Conservation (phyloP, 306 rosid species). For the Albizia julibrissin region DNA sequence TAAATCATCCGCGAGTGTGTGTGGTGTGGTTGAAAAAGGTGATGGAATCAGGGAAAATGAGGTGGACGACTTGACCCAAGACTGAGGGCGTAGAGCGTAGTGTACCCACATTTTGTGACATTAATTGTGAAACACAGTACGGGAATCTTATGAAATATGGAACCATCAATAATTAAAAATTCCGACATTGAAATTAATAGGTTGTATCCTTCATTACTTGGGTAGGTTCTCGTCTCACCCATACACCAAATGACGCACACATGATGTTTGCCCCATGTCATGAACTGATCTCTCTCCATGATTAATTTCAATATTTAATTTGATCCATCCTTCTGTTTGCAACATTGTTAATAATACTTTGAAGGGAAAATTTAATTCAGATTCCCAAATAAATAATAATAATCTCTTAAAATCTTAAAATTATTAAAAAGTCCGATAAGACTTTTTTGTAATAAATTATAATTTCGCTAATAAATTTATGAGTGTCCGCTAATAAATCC, state of each 20-base stretch:
- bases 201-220: neutral
- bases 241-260: neutral
- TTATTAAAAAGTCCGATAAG: no score
- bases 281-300: neutral
- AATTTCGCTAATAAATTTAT: no score
- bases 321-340: neutral
- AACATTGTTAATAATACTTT: neutral
- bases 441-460: no score
- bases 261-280: constrained; percentile 7
- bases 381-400: no score
- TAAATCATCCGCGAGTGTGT: neutral
- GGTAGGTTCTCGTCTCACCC: neutral
- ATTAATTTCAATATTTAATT: no score
- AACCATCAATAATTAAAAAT: neutral
- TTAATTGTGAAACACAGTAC: neutral
- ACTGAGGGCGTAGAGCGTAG: neutral
- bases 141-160: neutral
- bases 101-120: constrained; percentile 9
- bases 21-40: neutral
- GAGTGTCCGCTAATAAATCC: no score
- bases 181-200: constrained; percentile 8
- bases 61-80: neutral
- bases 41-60: neutral
- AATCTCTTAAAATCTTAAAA: no score
- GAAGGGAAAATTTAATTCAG: no score